These are phyloP conservation scores for Rostrohypoxylon terebratum DNA, from an alignment of 495 filamentous ascomycete species.

Conservation along the genomic window DNA sequence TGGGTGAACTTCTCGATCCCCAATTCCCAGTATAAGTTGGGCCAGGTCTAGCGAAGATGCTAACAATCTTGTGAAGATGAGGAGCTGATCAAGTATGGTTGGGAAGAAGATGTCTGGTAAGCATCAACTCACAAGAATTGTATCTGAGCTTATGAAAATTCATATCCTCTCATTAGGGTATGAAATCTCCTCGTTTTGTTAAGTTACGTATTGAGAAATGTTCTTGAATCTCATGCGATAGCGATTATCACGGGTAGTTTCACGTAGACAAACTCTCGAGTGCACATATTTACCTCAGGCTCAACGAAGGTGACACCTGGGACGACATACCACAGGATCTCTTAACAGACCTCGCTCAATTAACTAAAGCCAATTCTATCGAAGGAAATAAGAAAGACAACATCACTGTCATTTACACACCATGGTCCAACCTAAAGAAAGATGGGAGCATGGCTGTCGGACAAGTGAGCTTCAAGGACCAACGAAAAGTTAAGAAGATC, in stretches of 20 bases:
- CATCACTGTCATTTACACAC: constrained; percentile 94
- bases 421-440: constrained; percentile 96
- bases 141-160: neutral
- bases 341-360: constrained; percentile 87
- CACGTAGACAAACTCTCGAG: constrained; percentile 98
- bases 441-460: constrained; percentile 96
- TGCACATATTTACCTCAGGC: constrained; percentile 93
- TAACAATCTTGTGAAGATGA: constrained; percentile 75
- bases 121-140: constrained; percentile 22
- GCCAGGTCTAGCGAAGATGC: constrained; percentile 22
- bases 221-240: constrained; percentile 33
- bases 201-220: constrained; percentile 2
- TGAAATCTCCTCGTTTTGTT: constrained; percentile 27
- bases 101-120: constrained; percentile 96
- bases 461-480: constrained; percentile 94
- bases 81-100: constrained; percentile 91
- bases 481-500: constrained; percentile 82
- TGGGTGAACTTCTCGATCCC: constrained; percentile 58
- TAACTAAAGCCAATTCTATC: constrained; percentile 99
- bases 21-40: constrained; percentile 26
- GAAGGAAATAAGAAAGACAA: constrained; percentile 99
- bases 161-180: constrained; percentile 45
- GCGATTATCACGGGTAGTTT: constrained; percentile 68
- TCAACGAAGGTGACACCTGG: constrained; percentile 86
- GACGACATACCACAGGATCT: constrained; percentile 81